A percentile compares a stretch with the other conserved stretches of the same genome.
phyloP scores from a whole-genome alignment of 2,329 filamentous ascomycete genomes.

The Tothia fuscella region DNA sequence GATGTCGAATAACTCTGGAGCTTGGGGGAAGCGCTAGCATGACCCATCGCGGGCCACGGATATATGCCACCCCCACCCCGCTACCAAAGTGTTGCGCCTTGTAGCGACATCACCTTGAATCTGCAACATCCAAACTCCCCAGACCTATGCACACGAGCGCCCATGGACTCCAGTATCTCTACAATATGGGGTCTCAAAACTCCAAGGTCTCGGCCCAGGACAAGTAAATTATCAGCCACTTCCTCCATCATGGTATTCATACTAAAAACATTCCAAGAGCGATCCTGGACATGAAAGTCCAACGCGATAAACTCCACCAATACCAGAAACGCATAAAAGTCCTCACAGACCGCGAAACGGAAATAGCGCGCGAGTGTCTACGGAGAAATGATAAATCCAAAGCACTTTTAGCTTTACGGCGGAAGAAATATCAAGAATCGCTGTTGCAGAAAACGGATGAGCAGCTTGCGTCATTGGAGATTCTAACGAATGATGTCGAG shows the following conservation, averaged over 20 bases:
- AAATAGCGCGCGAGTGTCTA: slow-evolving; percentile 73
- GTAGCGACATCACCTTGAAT: too few species aligned
- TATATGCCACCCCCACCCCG: too few species aligned
- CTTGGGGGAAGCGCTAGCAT: too few species aligned
- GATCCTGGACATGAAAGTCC: slow-evolving; percentile 93
- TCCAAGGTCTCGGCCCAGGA: slow-evolving; percentile 65
- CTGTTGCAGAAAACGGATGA: slow-evolving; percentile 80
- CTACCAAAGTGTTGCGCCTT: too few species aligned
- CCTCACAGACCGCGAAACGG: slow-evolving; percentile 77
- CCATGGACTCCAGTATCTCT: neutral
- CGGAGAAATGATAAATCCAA: slow-evolving; percentile 65
- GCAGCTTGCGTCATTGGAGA: slow-evolving; percentile 88
- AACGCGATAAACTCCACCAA: slow-evolving; percentile 92
- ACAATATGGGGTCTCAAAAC: slow-evolving; percentile 3
- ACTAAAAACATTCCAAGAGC: slow-evolving; percentile 46
- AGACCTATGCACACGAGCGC: neutral
- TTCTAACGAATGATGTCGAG: slow-evolving; percentile 78
- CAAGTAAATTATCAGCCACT: slow-evolving; percentile 46
- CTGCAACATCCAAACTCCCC: neutral
- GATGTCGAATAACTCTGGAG: too few species aligned
- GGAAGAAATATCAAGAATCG: slow-evolving; percentile 95
- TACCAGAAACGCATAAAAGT: slow-evolving; percentile 85
- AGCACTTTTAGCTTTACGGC: slow-evolving; percentile 75
- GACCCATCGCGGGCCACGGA: too few species aligned
- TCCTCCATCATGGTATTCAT: slow-evolving; percentile 3